A percentile compares a stretch with the other conserved stretches of the same genome.
Evolutionary conservation across 139 green algal species (phyloP).

Genomic region (Volvox africanus): DNA sequence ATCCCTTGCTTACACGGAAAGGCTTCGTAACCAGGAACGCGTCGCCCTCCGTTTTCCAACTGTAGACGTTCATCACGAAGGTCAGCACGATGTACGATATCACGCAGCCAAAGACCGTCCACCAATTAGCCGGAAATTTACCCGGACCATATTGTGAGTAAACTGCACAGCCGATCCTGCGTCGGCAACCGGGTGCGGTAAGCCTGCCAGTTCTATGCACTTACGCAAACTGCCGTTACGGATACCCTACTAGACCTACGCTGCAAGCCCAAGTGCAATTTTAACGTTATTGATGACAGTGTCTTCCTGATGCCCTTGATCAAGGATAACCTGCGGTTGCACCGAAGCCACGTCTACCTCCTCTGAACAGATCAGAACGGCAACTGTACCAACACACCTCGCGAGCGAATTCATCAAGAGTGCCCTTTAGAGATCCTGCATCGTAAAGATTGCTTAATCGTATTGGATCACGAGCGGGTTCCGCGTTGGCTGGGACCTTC

Average conservation of each 20-base stretch:
- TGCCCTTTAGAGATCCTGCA: constrained; percentile 67
- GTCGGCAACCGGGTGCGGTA: background rate
- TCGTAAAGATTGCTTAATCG: constrained; percentile 71
- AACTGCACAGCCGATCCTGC: constrained; percentile 74
- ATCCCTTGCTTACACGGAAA: constrained; percentile 8
- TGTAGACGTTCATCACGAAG: constrained; percentile 66
- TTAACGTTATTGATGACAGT: constrained; percentile 79
- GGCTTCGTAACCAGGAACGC: constrained; percentile 70
- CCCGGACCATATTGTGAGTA: constrained; percentile 84
- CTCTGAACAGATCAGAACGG: background rate
- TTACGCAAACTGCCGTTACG: background rate
- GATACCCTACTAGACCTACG: constrained; percentile 64
- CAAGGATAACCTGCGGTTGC: constrained; percentile 63
- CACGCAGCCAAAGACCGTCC: constrained; percentile 73
- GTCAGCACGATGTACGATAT: constrained; percentile 73
- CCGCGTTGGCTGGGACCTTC: background rate
- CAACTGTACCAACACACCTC: constrained; percentile 55
- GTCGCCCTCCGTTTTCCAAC: constrained; percentile 69
- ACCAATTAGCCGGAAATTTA: constrained; percentile 78
- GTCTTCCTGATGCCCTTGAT: constrained; percentile 74
- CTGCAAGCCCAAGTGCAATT: constrained; percentile 72
- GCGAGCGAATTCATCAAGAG: constrained; percentile 69
- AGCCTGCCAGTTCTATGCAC: background rate
- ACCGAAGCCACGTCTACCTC: background rate
- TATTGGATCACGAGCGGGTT: constrained; percentile 37